These are phyloP conservation scores for Tarenaya hassleriana DNA, from an alignment of 345 rosid species.

Conservation along the genomic window DNA sequence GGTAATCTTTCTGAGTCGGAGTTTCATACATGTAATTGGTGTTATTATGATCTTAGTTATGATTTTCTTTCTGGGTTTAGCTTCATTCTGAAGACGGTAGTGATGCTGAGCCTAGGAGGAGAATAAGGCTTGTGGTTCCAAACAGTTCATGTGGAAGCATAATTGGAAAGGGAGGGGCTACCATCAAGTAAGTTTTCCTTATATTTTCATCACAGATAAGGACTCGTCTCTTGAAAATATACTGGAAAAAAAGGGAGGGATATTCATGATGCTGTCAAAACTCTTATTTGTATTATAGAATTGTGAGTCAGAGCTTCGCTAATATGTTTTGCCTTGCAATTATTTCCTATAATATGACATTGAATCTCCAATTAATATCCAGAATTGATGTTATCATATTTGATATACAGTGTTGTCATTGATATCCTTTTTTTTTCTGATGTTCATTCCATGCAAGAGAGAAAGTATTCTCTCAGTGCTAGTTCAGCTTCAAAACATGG, in stretches of 20 bases:
- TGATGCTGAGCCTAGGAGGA: conserved; percentile 76
- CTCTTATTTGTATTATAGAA: no score
- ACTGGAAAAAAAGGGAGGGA: no score
- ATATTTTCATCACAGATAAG: background rate
- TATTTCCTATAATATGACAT: background rate
- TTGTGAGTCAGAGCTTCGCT: conserved; percentile 6
- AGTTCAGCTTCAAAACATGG: background rate
- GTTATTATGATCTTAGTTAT: conserved; percentile 13
- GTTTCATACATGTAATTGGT: conserved; percentile 8
- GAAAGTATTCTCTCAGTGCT: conserved; percentile 7
- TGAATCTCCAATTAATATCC: background rate
- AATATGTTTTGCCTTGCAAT: background rate
- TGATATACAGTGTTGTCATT: background rate
- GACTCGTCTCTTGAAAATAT: no score
- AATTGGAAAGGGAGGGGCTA: conserved; percentile 97
- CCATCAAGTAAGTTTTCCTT: conserved; percentile 63
- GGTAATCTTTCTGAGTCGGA: conserved; percentile 39
- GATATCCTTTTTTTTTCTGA: background rate
- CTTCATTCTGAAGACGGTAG: conserved; percentile 64
- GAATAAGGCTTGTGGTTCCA: conserved; percentile 88
- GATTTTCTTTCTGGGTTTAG: conserved; percentile 38
- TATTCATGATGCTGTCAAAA: no score
- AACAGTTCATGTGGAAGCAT: conserved; percentile 97
- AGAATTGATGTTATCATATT: background rate
- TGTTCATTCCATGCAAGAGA: background rate